Evolutionary conservation across 345 rosid genomes (phyloP).

Genomic region (Noccaea caerulescens): DNA sequence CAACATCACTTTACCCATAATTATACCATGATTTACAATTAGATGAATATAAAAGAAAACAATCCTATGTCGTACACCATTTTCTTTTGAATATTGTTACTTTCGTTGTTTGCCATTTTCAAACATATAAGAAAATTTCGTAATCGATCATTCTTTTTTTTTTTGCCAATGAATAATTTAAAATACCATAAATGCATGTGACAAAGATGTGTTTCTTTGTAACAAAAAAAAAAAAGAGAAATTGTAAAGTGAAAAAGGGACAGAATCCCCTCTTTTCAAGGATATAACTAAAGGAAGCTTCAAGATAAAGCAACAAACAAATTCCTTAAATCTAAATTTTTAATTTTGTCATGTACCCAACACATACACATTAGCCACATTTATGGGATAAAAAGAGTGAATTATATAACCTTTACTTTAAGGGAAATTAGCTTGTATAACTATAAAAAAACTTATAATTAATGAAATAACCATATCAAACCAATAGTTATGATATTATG

Average conservation of each 20-base stretch:
- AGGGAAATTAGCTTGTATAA: too few species aligned
- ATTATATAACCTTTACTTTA: neutral
- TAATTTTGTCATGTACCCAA: conserved; percentile 22
- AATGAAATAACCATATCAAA: too few species aligned
- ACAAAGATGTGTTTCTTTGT: conserved; percentile 36
- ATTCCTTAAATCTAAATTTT: neutral
- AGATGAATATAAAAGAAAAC: neutral
- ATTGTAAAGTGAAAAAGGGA: conserved; percentile 36
- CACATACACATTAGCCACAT: conserved; percentile 20
- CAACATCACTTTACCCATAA: neutral
- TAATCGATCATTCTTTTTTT: neutral
- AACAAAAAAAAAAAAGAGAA: conserved; percentile 10
- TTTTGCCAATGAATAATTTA: neutral
- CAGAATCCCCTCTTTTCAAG: conserved; percentile 33
- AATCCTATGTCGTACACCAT: too few species aligned
- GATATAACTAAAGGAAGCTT: conserved; percentile 35
- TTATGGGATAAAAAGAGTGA: conserved; percentile 20
- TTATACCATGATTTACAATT: neutral
- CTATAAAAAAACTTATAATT: too few species aligned
- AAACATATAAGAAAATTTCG: conserved; percentile 4
- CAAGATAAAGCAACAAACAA: conserved; percentile 36
- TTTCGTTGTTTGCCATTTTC: neutral
- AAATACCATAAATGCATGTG: conserved; percentile 32
- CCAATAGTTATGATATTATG: too few species aligned
- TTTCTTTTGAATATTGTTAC: neutral